A percentile compares a stretch with the other conserved stretches of the same genome.
Conservation (phyloP, 441 rosid genomes). For the Populus hybrid region DNA sequence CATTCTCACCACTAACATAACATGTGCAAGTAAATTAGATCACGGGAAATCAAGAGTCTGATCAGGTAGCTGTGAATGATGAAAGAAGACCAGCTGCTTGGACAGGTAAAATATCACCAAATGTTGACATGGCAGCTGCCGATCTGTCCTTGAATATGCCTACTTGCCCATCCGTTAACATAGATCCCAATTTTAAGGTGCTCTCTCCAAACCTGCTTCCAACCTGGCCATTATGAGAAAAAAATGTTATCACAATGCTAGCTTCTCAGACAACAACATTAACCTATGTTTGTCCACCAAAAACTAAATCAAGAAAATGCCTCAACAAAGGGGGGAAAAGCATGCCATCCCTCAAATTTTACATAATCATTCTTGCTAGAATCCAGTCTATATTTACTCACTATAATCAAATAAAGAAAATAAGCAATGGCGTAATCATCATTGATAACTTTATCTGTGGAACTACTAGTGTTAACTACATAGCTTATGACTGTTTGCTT, state of each 20-base stretch:
- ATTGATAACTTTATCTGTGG: background rate
- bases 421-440: background rate
- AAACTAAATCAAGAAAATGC: background rate
- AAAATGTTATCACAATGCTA: background rate
- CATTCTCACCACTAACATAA: background rate
- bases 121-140: conserved; percentile 89
- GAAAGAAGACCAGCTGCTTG: conserved; percentile 97
- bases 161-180: conserved; percentile 92
- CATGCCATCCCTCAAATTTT: background rate
- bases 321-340: background rate
- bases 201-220: conserved; percentile 99
- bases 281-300: background rate
- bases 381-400: background rate
- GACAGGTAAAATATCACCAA: conserved; percentile 91
- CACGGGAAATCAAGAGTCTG: conserved; percentile 46
- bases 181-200: conserved; percentile 88
- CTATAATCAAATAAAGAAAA: background rate
- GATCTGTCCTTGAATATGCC: conserved; percentile 98
- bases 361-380: background rate
- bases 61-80: conserved; percentile 72
- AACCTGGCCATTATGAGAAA: conserved; percentile 47
- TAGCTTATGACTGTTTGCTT: background rate
- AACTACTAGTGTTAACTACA: background rate
- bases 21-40: conserved; percentile 6
- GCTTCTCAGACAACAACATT: conserved; percentile 9